Conservation (phyloP, 2,329 filamentous ascomycete species). For the Sporothrix luriei region DNA sequence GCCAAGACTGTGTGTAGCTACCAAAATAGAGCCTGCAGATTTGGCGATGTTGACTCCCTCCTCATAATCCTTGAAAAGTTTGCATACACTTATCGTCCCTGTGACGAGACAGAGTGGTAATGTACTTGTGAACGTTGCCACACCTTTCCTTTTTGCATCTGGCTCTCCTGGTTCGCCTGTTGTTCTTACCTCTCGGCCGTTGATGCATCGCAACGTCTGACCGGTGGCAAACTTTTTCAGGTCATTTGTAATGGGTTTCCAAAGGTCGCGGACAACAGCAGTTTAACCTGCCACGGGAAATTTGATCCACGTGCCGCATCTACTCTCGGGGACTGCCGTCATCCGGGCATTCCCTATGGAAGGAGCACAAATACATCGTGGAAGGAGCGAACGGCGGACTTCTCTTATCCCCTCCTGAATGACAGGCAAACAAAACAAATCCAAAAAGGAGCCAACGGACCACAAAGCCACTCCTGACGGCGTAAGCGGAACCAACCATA, state of each 20-base stretch:
- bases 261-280: not conserved
- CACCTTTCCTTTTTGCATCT: not conserved
- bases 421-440: not conserved
- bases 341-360: not conserved
- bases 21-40: not conserved
- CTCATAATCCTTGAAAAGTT: not conserved
- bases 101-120: not conserved
- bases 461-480: not conserved
- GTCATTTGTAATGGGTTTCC: not conserved
- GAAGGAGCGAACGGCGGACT: not conserved
- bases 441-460: not conserved
- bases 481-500: not conserved
- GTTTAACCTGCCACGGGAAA: not conserved
- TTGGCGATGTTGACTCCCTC: not conserved
- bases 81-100: not conserved
- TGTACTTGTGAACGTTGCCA: not conserved
- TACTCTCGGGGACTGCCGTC: slow-evolving; percentile 18
- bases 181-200: not conserved
- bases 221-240: slow-evolving; percentile 10
- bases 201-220: slow-evolving; percentile 10
- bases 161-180: not conserved
- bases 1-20: not conserved
- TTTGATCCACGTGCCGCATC: not conserved
- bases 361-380: not conserved
- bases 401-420: not conserved